These are phyloP conservation scores for Clarireedia paspali DNA, from an alignment of 2,329 filamentous ascomycete species.

Conservation along the genomic window DNA sequence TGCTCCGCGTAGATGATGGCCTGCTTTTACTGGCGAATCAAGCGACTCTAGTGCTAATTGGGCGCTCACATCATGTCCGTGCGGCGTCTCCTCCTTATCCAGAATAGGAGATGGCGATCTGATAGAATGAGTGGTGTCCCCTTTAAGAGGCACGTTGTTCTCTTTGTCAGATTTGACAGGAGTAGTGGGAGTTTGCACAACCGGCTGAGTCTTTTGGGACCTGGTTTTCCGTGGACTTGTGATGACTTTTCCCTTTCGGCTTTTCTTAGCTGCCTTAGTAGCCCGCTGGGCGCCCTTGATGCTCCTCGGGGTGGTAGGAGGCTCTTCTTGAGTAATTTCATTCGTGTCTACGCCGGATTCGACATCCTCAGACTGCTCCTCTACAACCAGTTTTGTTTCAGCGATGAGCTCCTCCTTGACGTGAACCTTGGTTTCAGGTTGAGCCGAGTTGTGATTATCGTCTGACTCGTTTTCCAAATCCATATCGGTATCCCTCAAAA, in stretches of 20 bases:
- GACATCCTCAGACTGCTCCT: neutral
- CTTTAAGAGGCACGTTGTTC: neutral
- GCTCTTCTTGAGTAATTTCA: neutral
- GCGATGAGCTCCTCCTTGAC: neutral
- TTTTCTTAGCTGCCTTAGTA: neutral
- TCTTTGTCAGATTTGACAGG: slow-evolving; percentile 5
- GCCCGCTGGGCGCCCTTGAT: neutral
- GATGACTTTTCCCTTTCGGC: neutral
- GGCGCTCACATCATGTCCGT: slow-evolving; percentile 26
- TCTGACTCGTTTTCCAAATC: neutral
- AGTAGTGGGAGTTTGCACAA: neutral
- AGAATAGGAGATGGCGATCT: slow-evolving; percentile 16
- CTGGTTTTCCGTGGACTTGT: slow-evolving; percentile 5
- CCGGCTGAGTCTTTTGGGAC: neutral
- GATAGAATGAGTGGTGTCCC: neutral
- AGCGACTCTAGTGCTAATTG: slow-evolving; percentile 25
- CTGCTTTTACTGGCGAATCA: slow-evolving; percentile 19
- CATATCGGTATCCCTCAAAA: neutral
- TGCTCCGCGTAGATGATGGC: slow-evolving; percentile 16
- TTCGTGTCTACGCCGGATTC: neutral
- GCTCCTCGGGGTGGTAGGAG: neutral
- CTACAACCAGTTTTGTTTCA: neutral
- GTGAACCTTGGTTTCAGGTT: neutral
- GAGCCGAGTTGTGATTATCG: neutral
- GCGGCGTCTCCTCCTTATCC: slow-evolving; percentile 16